Evolutionary conservation across 345 rosid genomes (phyloP).

Genomic region (Moringa oleifera): DNA sequence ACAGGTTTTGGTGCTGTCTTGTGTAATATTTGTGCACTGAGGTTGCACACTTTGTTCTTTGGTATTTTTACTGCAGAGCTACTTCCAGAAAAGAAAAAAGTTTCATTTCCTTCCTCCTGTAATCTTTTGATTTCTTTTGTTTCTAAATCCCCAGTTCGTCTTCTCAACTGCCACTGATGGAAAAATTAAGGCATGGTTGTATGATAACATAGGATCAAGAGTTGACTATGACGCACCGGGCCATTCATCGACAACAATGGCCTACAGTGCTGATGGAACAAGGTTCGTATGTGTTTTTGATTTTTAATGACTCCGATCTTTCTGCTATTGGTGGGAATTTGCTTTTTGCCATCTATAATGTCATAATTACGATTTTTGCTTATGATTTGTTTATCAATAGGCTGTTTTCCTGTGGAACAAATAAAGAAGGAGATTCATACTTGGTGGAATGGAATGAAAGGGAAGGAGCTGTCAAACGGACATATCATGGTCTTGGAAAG

Average conservation of each 20-base stretch:
- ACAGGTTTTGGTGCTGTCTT: not conserved
- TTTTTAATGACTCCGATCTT: slow-evolving; percentile 6
- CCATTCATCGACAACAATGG: slow-evolving; percentile 64
- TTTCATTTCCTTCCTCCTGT: not conserved
- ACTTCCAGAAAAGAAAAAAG: not conserved
- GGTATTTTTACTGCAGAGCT: not conserved
- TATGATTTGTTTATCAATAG: slow-evolving; percentile 28
- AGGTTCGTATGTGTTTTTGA: slow-evolving; percentile 40
- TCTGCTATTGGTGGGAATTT: slow-evolving; percentile 3
- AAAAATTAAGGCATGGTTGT: slow-evolving; percentile 85
- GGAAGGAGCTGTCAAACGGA: slow-evolving; percentile 65
- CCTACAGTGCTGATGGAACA: slow-evolving; percentile 75
- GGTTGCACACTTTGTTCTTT: not conserved
- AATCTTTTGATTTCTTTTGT: slow-evolving; percentile 7
- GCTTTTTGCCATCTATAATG: not conserved
- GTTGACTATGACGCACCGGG: slow-evolving; percentile 88
- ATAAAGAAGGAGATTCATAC: slow-evolving; percentile 72
- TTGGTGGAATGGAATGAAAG: slow-evolving; percentile 93
- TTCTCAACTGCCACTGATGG: slow-evolving; percentile 79
- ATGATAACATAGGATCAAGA: slow-evolving; percentile 64
- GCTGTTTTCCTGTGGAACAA: slow-evolving; percentile 80
- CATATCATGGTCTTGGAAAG: slow-evolving; percentile 67
- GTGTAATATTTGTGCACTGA: not conserved
- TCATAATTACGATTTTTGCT: slow-evolving; percentile 1
- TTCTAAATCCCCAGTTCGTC: slow-evolving; percentile 42